These are phyloP conservation scores for Globisporangium cystogenes DNA, from an alignment of 352 stramenopile genomes.

Conservation along the genomic window DNA sequence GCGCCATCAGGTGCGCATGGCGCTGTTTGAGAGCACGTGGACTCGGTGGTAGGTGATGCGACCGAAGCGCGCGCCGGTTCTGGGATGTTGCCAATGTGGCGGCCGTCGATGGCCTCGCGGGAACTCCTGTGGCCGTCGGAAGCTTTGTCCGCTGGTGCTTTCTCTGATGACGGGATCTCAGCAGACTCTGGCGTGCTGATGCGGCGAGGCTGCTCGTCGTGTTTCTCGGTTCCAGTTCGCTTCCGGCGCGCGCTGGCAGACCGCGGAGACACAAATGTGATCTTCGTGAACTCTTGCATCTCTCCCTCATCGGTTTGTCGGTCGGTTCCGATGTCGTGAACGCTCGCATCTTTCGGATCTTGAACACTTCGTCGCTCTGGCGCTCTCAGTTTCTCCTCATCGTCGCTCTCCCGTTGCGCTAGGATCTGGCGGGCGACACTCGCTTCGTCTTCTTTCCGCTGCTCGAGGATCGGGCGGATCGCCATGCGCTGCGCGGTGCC, in stretches of 20 bases:
- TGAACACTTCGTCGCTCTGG: not conserved
- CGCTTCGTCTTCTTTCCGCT: constrained; percentile 38
- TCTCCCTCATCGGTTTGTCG: not conserved
- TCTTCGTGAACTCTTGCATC: constrained; percentile 1
- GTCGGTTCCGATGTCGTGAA: not conserved
- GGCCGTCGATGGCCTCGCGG: not conserved
- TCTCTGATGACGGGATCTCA: not conserved
- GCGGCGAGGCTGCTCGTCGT: not conserved
- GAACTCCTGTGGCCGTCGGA: not conserved
- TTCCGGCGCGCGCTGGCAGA: not conserved
- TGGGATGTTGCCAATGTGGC: not conserved
- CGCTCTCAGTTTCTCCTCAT: not conserved
- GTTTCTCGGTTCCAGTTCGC: not conserved
- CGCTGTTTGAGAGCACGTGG: not conserved
- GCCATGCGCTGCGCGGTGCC: constrained; percentile 45
- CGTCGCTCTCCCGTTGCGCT: constrained; percentile 12
- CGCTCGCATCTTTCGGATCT: not conserved
- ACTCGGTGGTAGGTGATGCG: no score
- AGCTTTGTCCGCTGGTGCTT: not conserved
- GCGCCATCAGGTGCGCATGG: not conserved
- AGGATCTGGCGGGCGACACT: constrained; percentile 21
- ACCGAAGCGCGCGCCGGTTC: no score
- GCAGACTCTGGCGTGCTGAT: not conserved
- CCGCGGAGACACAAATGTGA: constrained; percentile 6
- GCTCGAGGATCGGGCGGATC: constrained; percentile 69